These are phyloP conservation scores for Porogramme epimiltina DNA, from an alignment of 1,284 basidiomycete genomes.

Conservation along the genomic window DNA sequence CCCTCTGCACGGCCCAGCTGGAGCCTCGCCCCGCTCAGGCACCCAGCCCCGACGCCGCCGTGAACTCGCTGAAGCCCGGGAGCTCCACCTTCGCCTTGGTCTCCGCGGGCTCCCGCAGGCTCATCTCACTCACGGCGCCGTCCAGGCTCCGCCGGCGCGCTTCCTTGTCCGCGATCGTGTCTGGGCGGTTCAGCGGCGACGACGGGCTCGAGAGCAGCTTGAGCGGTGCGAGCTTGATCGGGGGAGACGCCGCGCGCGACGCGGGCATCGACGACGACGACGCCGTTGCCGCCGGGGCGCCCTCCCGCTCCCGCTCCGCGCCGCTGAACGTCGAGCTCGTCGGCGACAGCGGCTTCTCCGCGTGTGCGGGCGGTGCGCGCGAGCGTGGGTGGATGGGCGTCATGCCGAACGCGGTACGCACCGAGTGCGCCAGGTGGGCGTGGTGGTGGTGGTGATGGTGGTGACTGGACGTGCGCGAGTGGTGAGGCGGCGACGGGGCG, in stretches of 20 bases:
- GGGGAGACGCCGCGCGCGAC: slow-evolving; percentile 63
- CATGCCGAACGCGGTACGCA: slow-evolving; percentile 87
- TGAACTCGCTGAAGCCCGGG: slow-evolving; percentile 64
- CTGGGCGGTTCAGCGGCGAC: slow-evolving; percentile 26
- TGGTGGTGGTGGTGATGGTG: slow-evolving; percentile 36
- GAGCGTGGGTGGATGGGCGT: slow-evolving; percentile 67
- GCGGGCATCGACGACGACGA: slow-evolving; percentile 45
- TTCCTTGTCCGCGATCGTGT: slow-evolving; percentile 12
- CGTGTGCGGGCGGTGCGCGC: slow-evolving; percentile 35
- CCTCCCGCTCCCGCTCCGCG: not conserved
- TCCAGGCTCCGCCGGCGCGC: too few species aligned
- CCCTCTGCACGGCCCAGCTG: too few species aligned
- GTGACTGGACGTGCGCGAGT: slow-evolving; percentile 12
- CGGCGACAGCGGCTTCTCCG: slow-evolving; percentile 29
- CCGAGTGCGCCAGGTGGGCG: slow-evolving; percentile 76
- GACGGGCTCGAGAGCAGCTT: slow-evolving; percentile 42
- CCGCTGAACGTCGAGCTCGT: slow-evolving; percentile 20
- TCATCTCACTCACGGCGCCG: slow-evolving; percentile 23
- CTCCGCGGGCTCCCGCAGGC: slow-evolving; percentile 19
- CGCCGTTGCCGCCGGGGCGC: slow-evolving; percentile 32
- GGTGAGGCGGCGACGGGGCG: slow-evolving; percentile 47
- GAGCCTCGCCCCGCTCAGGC: not conserved
- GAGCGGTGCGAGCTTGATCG: slow-evolving; percentile 69
- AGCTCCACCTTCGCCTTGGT: slow-evolving; percentile 39
- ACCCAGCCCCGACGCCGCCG: slow-evolving; percentile 45